These are phyloP conservation scores for barley (Hordeum vulgare) DNA, from an alignment of 176 grass and related monocot genomes.

Conservation along the genomic window DNA sequence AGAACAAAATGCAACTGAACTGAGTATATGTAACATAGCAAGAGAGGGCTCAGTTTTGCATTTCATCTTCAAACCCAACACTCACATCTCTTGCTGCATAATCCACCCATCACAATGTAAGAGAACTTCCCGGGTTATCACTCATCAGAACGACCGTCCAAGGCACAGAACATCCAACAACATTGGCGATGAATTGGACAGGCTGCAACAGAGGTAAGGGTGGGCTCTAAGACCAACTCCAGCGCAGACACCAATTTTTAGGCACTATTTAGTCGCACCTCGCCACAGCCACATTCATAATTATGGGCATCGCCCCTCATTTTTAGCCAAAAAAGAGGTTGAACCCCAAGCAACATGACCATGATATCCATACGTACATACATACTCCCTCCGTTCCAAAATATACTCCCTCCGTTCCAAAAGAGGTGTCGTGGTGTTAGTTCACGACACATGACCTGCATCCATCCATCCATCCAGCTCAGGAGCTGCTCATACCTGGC, in stretches of 20 bases:
- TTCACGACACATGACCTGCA: no score
- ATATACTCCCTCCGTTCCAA: no score
- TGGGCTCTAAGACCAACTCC: no score
- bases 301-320: constrained; percentile 13
- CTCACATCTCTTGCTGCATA: neutral
- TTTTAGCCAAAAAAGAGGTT: no score
- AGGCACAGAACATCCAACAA: neutral
- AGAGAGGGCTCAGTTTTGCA: neutral
- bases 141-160: constrained; percentile 9
- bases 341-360: no score
- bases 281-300: neutral
- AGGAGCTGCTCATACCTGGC: neutral
- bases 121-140: neutral
- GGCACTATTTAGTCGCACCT: neutral
- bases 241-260: no score
- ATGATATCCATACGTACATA: no score
- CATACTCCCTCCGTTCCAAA: no score
- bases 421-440: no score
- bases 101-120: neutral
- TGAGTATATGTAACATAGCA: no score
- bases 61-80: neutral
- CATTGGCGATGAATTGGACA: neutral
- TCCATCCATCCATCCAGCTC: neutral
- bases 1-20: no score
- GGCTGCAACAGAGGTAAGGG: neutral